Base-by-base conservation (phyloP, 352 stramenopile genomes). In the Saprolegnia parasitica region DNA sequence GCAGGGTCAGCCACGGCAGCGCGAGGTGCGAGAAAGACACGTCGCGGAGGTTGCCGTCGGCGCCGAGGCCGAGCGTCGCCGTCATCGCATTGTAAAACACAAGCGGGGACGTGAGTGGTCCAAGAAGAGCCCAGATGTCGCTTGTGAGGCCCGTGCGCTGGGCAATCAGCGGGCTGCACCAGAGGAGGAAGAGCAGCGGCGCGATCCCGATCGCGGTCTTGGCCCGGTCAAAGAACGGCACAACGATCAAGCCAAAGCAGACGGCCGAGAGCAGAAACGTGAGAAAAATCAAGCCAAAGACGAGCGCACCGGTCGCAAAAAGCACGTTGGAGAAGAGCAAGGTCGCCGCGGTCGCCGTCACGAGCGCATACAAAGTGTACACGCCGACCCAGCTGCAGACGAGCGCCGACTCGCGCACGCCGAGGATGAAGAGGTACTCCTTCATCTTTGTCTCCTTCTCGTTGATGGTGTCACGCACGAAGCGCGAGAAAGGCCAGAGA, bases 401-500 rank as follows among this genome's bases (percentile, higher is more conserved):
- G 39, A 93, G 73, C 29, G 83, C 74, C 78, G 89, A 90, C 0
- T 86, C 77, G n/a, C 72, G 72, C 0, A 96, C 46, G 1, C 90
- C 90, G 82, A 96, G 91, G 50, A 97, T 97, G 56, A 96, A 77
- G 75, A 97, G 55, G 65, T 93, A 94, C 57, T 97, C 87, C 68
- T 93, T 92, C 37, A 96, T 73, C 65, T 91, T 81, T 52, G 82
- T 89, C 75, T 98, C 91, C 71, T 97, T 97, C 50, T 98, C 91
- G 39, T 82, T 68, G 40, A 98, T 89, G 21, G 97, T 76, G 39
- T 91, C 81, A 37, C 89, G 89, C 55, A 97, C 79, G 45, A 97
- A 75, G 5, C 86, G 82, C 20, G 80, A 84, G 49, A 89, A 95
- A 6, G 91, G 90, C 78, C 90, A 97, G 56, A 98, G 56, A 57